Base-by-base conservation (phyloP, 495 filamentous ascomycete genomes). In the Penicillium psychrofluorescens region DNA sequence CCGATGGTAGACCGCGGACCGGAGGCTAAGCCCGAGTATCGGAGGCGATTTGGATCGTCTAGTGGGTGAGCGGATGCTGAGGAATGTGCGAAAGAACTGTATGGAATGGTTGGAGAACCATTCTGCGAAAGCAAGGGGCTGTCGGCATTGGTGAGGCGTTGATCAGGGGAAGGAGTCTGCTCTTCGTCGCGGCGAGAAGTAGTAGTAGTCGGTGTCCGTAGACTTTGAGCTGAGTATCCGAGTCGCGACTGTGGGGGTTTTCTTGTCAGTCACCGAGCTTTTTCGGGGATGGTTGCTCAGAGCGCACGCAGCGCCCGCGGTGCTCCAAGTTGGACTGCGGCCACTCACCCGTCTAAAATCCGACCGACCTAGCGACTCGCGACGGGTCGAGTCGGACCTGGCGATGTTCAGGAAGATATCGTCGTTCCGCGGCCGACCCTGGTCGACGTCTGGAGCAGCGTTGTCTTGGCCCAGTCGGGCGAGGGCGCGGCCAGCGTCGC, bases 391-490 rank as follows among this genome's bases (percentile, higher is more conserved):
- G 48, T 80, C 77, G 2, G 72, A 62, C 44, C 71, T 71, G 10
- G 81, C 81, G 45, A 85, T 76, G 45, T 80, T 76, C 41, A 85
- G 55, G 54, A 85, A 85, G 15, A 84, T 56, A 62, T 85, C 81
- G 41, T 81, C 80, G 43, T 67, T 70, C 40, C 62, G 63, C 8
- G 61, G 59, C 16, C 62, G 58, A 31, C 54, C 43, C 10, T 68
- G 63, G 40, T 70, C 59, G 29, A 58, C 55, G 30, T 58, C 44
- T 28, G 52, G 37, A 35, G 46, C 49, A 33, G 41, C 49, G 40
- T 46, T 53, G 32, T 65, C 54, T 34, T 48, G 33, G 15, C 46
- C 54, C 33, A 54, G 38, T 38, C 55, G 51, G 43, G 62, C 58
- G 38, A 57, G 31, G 43, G 55, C 46, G 48, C 57, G 58, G 41